Evolutionary conservation across 768 basidiomycete species (phyloP), one percentile per base, ranked within the genome.

Genomic region (Dioszegia aurantiaca): DNA sequence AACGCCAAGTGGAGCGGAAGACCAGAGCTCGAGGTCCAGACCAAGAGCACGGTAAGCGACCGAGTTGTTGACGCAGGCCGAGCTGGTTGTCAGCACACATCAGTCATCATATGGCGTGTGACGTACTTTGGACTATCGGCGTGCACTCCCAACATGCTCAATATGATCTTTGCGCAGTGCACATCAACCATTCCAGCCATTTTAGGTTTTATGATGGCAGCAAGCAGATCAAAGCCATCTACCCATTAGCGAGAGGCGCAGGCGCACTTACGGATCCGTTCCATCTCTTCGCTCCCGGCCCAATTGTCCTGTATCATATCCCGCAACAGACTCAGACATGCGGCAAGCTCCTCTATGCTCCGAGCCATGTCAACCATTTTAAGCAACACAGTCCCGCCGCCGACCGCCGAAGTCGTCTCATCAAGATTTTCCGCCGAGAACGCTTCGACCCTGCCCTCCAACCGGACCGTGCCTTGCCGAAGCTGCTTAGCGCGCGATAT

Each of bases 241-340:
- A 1, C 17, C 58, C 52, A 61, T 40, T 10, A 21, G 16, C 24
- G 24, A 6, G 24, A 28, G 26, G 5, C 23, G 1, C 26, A 16
- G 5, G 1, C 16, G 23, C 42, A 80, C 87, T 68, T 65, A 91
- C 90, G 84, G 54, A 91, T 77, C 31, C 86, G 81, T 70, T 94
- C 92, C 86, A 93, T 90, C 65, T 95, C 93, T 70, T 93, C 92
- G 33, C 89, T 92, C 68, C 90, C 90, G 67, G 89, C 84, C 93
- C 93, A 97, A 65, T 84, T 88, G 64, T 87, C 86, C 62, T 84
- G 84, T 43, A 95, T 73, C 2, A 87, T 84, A 65, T 93, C 90
- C 9, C 84, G 82, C 21, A 94, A 75, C 26, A 92, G 83, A 3
- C 85, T 79, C 5, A 92, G 75, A 0, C 89, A 82, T 16, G 86